These are phyloP conservation scores for Apiosordaria backusii DNA, from an alignment of 495 filamentous ascomycete genomes.

Conservation along the genomic window DNA sequence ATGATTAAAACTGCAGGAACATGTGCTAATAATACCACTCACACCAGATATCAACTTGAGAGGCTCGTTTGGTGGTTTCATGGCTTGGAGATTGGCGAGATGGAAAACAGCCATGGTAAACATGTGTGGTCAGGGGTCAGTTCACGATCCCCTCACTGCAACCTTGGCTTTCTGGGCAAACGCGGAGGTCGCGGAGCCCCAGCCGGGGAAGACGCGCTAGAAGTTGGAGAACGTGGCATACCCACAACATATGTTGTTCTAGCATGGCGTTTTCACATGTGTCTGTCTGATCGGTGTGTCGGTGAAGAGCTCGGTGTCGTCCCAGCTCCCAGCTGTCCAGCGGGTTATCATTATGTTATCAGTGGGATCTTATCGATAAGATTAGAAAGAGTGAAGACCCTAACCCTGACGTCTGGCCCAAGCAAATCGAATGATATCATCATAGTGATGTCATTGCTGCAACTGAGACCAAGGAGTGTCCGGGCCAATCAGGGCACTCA, in stretches of 20 bases:
- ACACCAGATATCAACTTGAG: not conserved
- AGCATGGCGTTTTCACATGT: too few species aligned
- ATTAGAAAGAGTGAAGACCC: not conserved
- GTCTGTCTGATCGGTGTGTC: not conserved
- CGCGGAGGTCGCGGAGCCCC: not conserved
- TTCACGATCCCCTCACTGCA: not conserved
- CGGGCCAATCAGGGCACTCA: not conserved
- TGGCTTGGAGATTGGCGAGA: not conserved
- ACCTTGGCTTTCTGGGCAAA: slow-evolving; percentile 2
- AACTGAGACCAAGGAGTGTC: not conserved
- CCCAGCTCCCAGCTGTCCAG: too few species aligned
- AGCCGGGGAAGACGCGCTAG: not conserved
- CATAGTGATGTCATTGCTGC: not conserved
- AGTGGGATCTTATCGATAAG: not conserved
- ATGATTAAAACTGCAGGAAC: slow-evolving; percentile 2
- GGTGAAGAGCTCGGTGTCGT: not conserved
- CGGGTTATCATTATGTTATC: too few species aligned
- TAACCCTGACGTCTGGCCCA: not conserved
- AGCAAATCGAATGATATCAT: not conserved
- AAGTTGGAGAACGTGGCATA: not conserved
- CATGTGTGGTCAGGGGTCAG: not conserved
- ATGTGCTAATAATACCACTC: slow-evolving; percentile 1
- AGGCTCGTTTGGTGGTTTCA: not conserved
- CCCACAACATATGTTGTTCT: not conserved
- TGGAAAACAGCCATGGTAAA: not conserved